Percentiles rank a stretch among this genome's conserved stretches.
Evolutionary conservation across 2,329 filamentous ascomycete species (phyloP).

Genomic region (Cordyceps fumosorosea): DNA sequence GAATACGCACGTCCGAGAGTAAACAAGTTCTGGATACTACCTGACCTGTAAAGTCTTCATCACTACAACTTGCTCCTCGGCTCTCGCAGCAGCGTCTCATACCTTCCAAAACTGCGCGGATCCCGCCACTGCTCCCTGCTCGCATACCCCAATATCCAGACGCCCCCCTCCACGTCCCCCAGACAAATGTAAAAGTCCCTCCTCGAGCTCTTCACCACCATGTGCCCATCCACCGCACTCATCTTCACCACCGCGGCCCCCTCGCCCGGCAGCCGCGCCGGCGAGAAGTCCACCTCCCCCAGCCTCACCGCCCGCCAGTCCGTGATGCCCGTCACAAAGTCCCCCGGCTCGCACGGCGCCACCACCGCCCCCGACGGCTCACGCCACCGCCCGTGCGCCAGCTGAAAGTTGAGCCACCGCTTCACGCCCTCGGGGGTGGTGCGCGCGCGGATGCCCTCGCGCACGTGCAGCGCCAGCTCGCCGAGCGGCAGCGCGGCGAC

Average conservation of each 20-base stretch:
- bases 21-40: too few species aligned
- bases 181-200: slow-evolving; percentile 1
- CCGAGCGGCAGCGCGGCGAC: background rate
- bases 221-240: background rate
- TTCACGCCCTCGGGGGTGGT: background rate
- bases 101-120: background rate
- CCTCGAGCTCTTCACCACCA: background rate
- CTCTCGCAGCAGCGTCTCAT: background rate
- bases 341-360: background rate
- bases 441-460: background rate
- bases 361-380: background rate
- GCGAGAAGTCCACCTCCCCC: background rate
- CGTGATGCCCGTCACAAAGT: background rate
- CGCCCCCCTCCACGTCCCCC: background rate
- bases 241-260: background rate
- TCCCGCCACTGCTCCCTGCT: background rate
- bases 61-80: background rate
- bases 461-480: slow-evolving; percentile 2
- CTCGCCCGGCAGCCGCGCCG: background rate
- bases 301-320: background rate
- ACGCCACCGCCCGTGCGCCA: background rate
- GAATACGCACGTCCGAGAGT: too few species aligned
- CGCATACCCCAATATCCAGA: background rate
- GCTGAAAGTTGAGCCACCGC: background rate
- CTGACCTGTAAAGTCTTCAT: too few species aligned